Percentiles rank a stretch among this genome's conserved stretches.
Evolutionary conservation across 2,329 filamentous ascomycete genomes (phyloP).

Genomic region (Leptosphaerulina australis): DNA sequence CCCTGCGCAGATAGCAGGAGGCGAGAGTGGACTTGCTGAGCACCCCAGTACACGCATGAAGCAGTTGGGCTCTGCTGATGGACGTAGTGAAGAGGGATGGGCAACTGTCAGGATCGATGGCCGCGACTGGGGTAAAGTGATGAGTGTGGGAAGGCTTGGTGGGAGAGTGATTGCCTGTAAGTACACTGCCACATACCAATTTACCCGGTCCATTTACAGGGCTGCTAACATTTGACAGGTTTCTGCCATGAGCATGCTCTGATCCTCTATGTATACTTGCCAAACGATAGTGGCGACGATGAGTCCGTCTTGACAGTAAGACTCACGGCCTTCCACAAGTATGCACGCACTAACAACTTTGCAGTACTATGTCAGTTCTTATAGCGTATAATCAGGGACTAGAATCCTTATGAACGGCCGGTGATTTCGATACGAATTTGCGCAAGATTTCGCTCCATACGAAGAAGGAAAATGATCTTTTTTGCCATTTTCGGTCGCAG

Average conservation of each 20-base stretch:
- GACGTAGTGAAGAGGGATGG: slow-evolving; percentile 81
- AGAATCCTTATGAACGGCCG: too few species aligned
- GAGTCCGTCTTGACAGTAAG: slow-evolving; percentile 77
- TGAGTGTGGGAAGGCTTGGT: slow-evolving; percentile 88
- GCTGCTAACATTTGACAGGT: slow-evolving; percentile 47
- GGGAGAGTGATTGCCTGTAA: slow-evolving; percentile 89
- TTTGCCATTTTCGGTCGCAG: too few species aligned
- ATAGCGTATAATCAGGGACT: slow-evolving; percentile 48
- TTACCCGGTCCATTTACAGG: neutral
- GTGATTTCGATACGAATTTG: slow-evolving; percentile 14
- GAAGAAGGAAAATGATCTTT: too few species aligned
- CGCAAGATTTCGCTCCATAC: neutral
- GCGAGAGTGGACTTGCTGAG: slow-evolving; percentile 70
- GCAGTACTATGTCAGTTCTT: slow-evolving; percentile 66
- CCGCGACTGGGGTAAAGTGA: slow-evolving; percentile 90
- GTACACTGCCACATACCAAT: slow-evolving; percentile 29
- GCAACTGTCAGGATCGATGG: slow-evolving; percentile 90
- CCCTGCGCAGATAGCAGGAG: slow-evolving; percentile 70
- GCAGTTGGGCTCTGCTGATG: slow-evolving; percentile 59
- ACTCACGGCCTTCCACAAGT: neutral
- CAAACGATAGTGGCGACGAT: slow-evolving; percentile 71
- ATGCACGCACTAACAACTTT: neutral
- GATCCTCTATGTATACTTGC: slow-evolving; percentile 82
- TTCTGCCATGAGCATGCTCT: slow-evolving; percentile 81
- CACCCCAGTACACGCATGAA: slow-evolving; percentile 83